These are phyloP conservation scores for Colletotrichum cordylinicola DNA, from an alignment of 2,329 filamentous ascomycete genomes.

Conservation along the genomic window DNA sequence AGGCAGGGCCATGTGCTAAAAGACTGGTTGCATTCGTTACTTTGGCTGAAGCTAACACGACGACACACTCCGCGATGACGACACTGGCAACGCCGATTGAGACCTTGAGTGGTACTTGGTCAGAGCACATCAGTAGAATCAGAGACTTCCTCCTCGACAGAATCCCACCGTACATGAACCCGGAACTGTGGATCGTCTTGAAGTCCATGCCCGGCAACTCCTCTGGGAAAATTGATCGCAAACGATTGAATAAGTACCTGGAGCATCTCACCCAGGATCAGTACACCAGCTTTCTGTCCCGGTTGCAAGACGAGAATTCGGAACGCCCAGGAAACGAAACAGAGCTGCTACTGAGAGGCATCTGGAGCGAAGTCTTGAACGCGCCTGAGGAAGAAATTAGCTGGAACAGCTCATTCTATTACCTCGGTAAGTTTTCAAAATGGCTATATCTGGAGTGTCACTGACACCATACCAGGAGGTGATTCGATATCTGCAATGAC, in stretches of 20 bases:
- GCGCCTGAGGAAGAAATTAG: background rate
- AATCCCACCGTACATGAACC: conserved; percentile 51
- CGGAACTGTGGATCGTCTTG: conserved; percentile 49
- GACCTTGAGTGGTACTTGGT: background rate
- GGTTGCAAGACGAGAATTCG: background rate
- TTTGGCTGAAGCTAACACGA: background rate
- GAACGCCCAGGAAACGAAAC: background rate
- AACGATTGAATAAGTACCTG: conserved; percentile 33
- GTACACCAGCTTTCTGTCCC: background rate
- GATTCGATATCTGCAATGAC: conserved; percentile 11
- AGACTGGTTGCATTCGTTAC: background rate
- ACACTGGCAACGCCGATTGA: background rate
- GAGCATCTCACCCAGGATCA: background rate
- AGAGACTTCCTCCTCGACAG: conserved; percentile 23
- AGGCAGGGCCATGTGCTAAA: background rate
- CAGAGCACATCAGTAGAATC: background rate
- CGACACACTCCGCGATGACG: background rate
- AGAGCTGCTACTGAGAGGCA: background rate
- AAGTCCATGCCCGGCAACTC: conserved; percentile 47
- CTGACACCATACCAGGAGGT: background rate
- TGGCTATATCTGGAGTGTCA: accelerated
- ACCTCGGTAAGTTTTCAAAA: background rate
- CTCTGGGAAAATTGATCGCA: conserved; percentile 54
- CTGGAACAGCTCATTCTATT: conserved; percentile 5
- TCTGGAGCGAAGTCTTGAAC: conserved; percentile 7